Percentiles rank a stretch among this genome's conserved stretches.
Evolutionary conservation across 345 rosid genomes (phyloP).

Genomic region (Nephelium lappaceum): DNA sequence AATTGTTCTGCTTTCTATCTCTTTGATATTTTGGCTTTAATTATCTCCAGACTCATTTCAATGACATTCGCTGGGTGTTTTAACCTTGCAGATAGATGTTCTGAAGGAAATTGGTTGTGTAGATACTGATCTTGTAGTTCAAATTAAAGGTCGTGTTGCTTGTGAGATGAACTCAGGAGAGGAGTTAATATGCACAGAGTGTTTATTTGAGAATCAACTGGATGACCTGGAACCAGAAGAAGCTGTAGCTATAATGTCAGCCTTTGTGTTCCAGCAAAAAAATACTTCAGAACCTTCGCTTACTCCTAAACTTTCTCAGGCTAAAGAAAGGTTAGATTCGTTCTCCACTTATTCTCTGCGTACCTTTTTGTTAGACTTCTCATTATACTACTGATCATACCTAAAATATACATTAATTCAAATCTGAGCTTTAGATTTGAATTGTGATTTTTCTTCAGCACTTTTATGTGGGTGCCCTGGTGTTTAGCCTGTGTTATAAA

Average conservation of each 20-base stretch:
- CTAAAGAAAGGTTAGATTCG: slow-evolving; percentile 64
- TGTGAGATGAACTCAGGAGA: slow-evolving; percentile 99
- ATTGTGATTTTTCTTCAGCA: neutral
- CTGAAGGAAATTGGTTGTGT: slow-evolving; percentile 86
- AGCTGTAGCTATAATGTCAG: slow-evolving; percentile 98
- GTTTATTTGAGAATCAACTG: slow-evolving; percentile 92
- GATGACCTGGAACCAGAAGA: slow-evolving; percentile 96
- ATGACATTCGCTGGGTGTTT: slow-evolving; percentile 21
- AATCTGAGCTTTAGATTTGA: slow-evolving; percentile 8
- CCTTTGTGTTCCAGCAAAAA: slow-evolving; percentile 96
- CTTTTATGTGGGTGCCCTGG: neutral
- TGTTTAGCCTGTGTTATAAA: neutral
- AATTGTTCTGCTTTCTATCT: slow-evolving; percentile 12
- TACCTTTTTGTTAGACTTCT: neutral
- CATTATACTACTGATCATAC: neutral
- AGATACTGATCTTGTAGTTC: slow-evolving; percentile 87
- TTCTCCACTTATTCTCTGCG: neutral
- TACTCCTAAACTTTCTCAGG: slow-evolving; percentile 71
- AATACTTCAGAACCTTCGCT: slow-evolving; percentile 84
- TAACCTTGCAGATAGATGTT: slow-evolving; percentile 74
- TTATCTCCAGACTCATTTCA: slow-evolving; percentile 13
- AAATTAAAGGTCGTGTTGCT: slow-evolving; percentile 96
- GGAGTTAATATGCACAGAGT: slow-evolving; percentile 88
- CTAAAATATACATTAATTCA: neutral
- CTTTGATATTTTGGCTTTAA: slow-evolving; percentile 17